These are phyloP conservation scores for Glonium stellatum DNA, from an alignment of 495 filamentous ascomycete species.

Conservation along the genomic window DNA sequence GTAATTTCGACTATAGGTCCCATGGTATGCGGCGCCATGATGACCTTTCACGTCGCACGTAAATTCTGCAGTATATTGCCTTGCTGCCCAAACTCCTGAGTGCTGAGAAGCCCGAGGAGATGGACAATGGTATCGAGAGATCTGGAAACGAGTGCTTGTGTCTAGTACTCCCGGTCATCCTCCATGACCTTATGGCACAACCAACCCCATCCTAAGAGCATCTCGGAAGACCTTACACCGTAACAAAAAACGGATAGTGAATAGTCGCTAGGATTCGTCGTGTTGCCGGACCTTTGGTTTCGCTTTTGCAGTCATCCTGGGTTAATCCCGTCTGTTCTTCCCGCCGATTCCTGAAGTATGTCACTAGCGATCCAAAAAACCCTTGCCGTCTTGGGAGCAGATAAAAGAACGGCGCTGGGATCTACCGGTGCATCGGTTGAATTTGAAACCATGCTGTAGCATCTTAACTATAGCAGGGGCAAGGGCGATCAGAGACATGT, in stretches of 20 bases:
- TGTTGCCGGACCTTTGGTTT: not conserved
- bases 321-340: no score
- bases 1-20: conserved; percentile 16
- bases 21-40: conserved; percentile 16
- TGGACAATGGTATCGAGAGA: no score
- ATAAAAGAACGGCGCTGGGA: not conserved
- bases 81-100: not conserved
- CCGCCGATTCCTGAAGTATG: not conserved
- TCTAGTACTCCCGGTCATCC: not conserved
- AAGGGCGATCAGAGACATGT: no score
- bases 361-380: not conserved
- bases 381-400: not conserved
- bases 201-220: not conserved
- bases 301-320: not conserved
- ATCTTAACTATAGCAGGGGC: not conserved
- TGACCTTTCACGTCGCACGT: not conserved
- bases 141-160: no score
- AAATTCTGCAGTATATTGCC: not conserved
- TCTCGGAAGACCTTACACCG: not conserved
- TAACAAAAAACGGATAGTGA: not conserved
- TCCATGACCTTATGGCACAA: not conserved
- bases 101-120: not conserved
- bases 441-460: not conserved
- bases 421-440: not conserved
- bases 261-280: not conserved